Conservation (phyloP, 305 asterid genomes). For the Fraxinus sp. region DNA sequence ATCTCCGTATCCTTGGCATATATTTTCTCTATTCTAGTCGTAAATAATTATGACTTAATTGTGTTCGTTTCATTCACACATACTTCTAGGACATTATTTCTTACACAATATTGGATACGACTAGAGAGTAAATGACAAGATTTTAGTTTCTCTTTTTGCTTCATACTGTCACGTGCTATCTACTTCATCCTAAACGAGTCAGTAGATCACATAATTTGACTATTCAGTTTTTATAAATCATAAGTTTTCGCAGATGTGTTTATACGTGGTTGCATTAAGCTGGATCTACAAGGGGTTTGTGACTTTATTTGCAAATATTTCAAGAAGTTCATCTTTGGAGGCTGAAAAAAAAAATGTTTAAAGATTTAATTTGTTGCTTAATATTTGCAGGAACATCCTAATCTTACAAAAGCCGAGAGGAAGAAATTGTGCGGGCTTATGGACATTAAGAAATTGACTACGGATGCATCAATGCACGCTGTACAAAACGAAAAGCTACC, state of each 20-base stretch:
- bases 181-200: background rate
- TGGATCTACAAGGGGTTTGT: background rate
- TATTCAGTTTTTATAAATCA: too few species aligned
- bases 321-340: background rate
- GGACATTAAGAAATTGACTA: slow-evolving; percentile 65
- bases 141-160: background rate
- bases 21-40: background rate
- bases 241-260: background rate
- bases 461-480: slow-evolving; percentile 76
- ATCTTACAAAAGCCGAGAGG: slow-evolving; percentile 60
- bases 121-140: background rate
- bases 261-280: background rate
- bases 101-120: background rate
- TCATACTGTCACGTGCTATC: background rate
- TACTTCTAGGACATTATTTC: background rate
- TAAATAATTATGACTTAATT: background rate
- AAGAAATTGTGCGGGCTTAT: slow-evolving; percentile 67
- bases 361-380: background rate
- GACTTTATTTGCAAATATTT: background rate
- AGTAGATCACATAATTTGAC: background rate
- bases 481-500: slow-evolving; percentile 86
- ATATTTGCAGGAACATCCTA: slow-evolving; percentile 53
- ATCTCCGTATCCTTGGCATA: background rate
- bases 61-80: background rate
- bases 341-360: background rate